Base-by-base conservation (phyloP, 1,139 yeast genomes). In the Schwanniomyces etchellsii region DNA sequence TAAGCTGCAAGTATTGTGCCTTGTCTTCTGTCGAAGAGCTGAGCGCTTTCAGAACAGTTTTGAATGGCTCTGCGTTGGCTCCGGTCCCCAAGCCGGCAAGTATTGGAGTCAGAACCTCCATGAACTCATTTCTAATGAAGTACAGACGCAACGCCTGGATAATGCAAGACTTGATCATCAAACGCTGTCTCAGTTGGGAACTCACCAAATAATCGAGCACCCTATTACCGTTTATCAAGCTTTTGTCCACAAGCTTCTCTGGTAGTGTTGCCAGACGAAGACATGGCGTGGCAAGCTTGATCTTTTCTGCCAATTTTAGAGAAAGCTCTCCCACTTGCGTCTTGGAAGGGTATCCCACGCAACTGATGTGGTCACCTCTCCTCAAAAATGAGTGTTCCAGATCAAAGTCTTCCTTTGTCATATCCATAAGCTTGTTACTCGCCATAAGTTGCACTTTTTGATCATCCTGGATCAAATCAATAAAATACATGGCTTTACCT, bases 51-150 rank as follows among this genome's bases (percentile, higher is more conserved):
- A 80, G 66, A 1, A 44, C 32, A 0, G 96, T 85, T 1, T 48
- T 47, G 44, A 91, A 91, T 0, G 97, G 95, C 14, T 72, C 71
- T 0, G 97, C 97, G 44, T 80, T 77, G 2, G 98, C 97, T 2
- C 97, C 97, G 5, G 93, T 85, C 1, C 88, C 70, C 26, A 71
- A 57, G 16, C 74, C 70, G 1, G 88, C 75, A 11, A 91, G 54
- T 2, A 86, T 74, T 0, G 98, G 98, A 0, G 98, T 91, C 34
- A 80, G 83, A 0, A 91, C 94, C 49, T 88, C 96, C 13, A 84
- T 42, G 43, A 88, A 93, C 2, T 63, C 74, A n/a, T 63, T 56
- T 0, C 50, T 43, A 14, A 65, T 60, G 21, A 89, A 66, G 45
- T 74, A 88, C 3, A 50, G 44, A 16, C 96, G 59, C 4, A 89